Percentiles rank a stretch among this genome's conserved stretches.
phyloP scores from a whole-genome alignment of 2,329 filamentous ascomycete genomes.

The Colletotrichum ledebouriae region DNA sequence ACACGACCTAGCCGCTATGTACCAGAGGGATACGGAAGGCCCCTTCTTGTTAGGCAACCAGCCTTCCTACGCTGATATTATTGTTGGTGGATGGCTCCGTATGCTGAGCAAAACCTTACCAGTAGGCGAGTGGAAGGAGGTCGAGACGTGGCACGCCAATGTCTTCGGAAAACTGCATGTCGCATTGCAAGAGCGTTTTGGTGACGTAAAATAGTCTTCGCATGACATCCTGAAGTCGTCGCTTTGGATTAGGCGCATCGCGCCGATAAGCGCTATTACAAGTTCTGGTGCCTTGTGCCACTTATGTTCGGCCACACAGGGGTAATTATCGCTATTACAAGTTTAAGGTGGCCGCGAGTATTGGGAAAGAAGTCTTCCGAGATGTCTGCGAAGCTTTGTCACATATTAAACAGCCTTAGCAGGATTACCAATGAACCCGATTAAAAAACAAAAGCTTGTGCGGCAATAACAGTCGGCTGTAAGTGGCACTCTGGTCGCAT shows the following conservation, averaged over 20 bases:
- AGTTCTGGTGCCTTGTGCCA: too few relatives aligned
- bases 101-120: constrained; percentile 59
- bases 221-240: too few relatives aligned
- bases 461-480: neutral
- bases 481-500: neutral
- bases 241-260: too few relatives aligned
- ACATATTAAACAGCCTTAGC: too few relatives aligned
- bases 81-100: constrained; percentile 69
- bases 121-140: constrained; percentile 60
- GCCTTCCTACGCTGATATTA: constrained; percentile 67
- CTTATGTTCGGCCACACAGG: too few relatives aligned
- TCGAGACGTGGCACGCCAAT: constrained; percentile 63
- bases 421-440: neutral
- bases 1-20: constrained; percentile 58
- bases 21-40: constrained; percentile 53
- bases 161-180: constrained; percentile 55
- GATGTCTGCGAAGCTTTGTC: too few relatives aligned
- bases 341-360: too few relatives aligned
- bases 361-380: too few relatives aligned
- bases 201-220: too few relatives aligned
- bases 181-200: too few relatives aligned
- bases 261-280: too few relatives aligned
- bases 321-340: too few relatives aligned
- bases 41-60: constrained; percentile 62
- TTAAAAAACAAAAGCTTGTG: constrained; percentile 3